Evolutionary conservation across 1,284 basidiomycete genomes (phyloP), one percentile per base, ranked within the genome.

Genomic region (Agroathelia rolfsii): DNA sequence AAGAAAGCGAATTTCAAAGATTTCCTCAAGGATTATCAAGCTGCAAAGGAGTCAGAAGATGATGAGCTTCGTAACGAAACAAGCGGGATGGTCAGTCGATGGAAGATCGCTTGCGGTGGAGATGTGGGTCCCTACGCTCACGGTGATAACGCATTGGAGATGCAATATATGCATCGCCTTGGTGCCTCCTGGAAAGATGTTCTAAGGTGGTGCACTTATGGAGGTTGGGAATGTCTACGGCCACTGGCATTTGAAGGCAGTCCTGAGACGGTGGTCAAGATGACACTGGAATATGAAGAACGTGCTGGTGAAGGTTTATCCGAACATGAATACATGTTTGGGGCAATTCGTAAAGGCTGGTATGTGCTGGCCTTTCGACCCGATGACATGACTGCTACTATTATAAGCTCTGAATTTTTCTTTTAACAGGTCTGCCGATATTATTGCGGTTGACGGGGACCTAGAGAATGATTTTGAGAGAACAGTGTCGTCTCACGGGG

Each of bases 121-220:
- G 74, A 79, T 48, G 78, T 74, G 0, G 74, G 74, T 3, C 62
- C 66, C 3, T 80, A 78, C 49, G 43, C 67, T 19, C 76, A 77
- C 46, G 75, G 75, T 2, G 56, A 65, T 37, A 80, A 80, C 43
- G 62, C 69, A 17, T 51, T 71, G 24, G 76, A 79, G 56, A 58
- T 79, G 60, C 56, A 66, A 44, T 50, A 77, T 13, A 77, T 78
- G 76, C 64, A 66, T 9, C 46, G 51, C 11, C 56, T 75, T 3
- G 75, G 76, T 1, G 73, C 69, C 12, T 52, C 59, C 21, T 69
- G 66, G 65, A 51, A 53, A 23, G 55, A 58, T 32, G 70, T 78
- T 7, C 51, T 80, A 18, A 56, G 58, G n/a, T 75, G 73, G 70
- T 68, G 58, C 10, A 80, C 76, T 13, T 49, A 72, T 9, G 66